phyloP scores from a whole-genome alignment of 2,329 filamentous ascomycete species.

The Epichloe gansuensis region DNA sequence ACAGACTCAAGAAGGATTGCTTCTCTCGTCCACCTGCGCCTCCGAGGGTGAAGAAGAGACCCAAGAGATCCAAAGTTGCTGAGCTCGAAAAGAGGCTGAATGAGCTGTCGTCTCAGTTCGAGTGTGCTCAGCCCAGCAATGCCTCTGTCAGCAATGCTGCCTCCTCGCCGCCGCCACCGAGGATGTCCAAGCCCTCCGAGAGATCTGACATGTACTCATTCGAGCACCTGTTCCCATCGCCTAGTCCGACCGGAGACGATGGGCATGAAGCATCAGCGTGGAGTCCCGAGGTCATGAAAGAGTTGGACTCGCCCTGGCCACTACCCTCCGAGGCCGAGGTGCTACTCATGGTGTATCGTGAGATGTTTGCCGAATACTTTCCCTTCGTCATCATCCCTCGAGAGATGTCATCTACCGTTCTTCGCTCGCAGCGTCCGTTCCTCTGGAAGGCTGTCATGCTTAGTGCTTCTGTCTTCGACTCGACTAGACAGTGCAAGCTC shows the following conservation, averaged over 20 bases:
- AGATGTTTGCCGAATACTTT: slow-evolving; percentile 23
- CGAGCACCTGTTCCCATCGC: slow-evolving; percentile 24
- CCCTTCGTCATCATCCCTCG: slow-evolving; percentile 34
- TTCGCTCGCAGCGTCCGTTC: slow-evolving; percentile 28
- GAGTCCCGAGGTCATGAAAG: slow-evolving; percentile 11
- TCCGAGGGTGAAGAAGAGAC: slow-evolving; percentile 32
- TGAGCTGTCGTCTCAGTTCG: slow-evolving; percentile 34
- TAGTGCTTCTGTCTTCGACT: slow-evolving; percentile 29
- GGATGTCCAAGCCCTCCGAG: slow-evolving; percentile 5
- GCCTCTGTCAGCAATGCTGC: slow-evolving; percentile 4
- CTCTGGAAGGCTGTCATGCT: slow-evolving; percentile 40
- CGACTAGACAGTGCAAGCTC: slow-evolving; percentile 29
- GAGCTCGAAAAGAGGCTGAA: slow-evolving; percentile 39
- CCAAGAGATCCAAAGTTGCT: slow-evolving; percentile 35
- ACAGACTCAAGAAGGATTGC: slow-evolving; percentile 35
- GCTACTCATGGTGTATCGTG: slow-evolving; percentile 26
- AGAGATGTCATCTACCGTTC: slow-evolving; percentile 22
- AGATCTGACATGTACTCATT: slow-evolving; percentile 16
- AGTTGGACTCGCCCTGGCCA: slow-evolving; percentile 28
- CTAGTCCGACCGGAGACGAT: slow-evolving; percentile 12
- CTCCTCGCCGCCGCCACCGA: slow-evolving; percentile 6
- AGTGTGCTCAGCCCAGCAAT: slow-evolving; percentile 14
- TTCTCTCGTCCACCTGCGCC: slow-evolving; percentile 34
- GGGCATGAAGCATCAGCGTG: slow-evolving; percentile 11
- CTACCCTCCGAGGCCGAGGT: slow-evolving; percentile 26